Evolutionary conservation across 495 filamentous ascomycete genomes (phyloP).

Genomic region (Penicillium longicatenatum): DNA sequence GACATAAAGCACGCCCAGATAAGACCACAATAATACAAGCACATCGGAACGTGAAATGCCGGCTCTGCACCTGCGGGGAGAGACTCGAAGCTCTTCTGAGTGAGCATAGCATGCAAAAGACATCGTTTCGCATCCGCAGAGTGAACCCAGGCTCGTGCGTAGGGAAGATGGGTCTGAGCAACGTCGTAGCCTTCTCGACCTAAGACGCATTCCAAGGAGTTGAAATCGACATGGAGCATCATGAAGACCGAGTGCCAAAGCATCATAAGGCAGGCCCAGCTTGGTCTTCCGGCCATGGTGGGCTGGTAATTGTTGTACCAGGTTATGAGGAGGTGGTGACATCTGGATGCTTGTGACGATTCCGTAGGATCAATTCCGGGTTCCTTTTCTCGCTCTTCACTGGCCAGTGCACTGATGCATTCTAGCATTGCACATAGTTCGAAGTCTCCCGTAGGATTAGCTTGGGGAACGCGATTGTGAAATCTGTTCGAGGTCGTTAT

Average conservation of each 20-base stretch:
- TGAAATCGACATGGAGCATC: slow-evolving; percentile 25
- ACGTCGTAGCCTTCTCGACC: slow-evolving; percentile 24
- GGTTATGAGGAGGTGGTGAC: slow-evolving; percentile 6
- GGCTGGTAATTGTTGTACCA: slow-evolving; percentile 16
- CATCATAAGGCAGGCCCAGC: slow-evolving; percentile 23
- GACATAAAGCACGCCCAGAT: slow-evolving; percentile 19
- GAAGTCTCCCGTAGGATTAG: slow-evolving; percentile 4
- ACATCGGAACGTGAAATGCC: slow-evolving; percentile 24
- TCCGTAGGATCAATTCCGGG: background rate
- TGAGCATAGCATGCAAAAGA: slow-evolving; percentile 22
- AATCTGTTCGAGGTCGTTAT: background rate
- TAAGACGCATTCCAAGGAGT: slow-evolving; percentile 27
- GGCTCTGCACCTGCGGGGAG: slow-evolving; percentile 19
- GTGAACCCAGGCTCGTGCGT: slow-evolving; percentile 14
- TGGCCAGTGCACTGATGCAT: slow-evolving; percentile 16
- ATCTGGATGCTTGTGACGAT: background rate
- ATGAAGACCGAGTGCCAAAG: slow-evolving; percentile 39
- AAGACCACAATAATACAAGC: slow-evolving; percentile 21
- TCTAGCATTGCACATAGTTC: slow-evolving; percentile 16
- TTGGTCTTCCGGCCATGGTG: background rate
- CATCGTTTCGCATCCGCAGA: slow-evolving; percentile 17
- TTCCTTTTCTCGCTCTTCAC: slow-evolving; percentile 4
- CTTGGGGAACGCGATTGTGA: background rate
- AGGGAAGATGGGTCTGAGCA: slow-evolving; percentile 1
- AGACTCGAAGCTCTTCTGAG: slow-evolving; percentile 20